phyloP scores from a whole-genome alignment of 2,329 filamentous ascomycete genomes.

The Boeremia lycopersici region DNA sequence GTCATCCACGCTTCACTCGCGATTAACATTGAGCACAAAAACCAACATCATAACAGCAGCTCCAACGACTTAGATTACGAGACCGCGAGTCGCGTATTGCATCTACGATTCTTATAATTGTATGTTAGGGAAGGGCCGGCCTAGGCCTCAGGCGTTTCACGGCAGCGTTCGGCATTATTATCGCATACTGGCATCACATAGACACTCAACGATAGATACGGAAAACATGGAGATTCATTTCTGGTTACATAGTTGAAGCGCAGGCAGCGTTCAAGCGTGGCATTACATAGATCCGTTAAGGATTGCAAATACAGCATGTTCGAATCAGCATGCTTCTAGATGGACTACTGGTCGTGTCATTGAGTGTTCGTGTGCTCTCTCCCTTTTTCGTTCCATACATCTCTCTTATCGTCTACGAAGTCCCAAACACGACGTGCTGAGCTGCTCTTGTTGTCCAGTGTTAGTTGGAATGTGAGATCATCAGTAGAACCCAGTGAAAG shows the following conservation, averaged over 20 bases:
- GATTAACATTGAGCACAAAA: background rate
- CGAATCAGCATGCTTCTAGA: background rate
- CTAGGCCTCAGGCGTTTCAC: background rate
- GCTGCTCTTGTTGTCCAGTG: no score
- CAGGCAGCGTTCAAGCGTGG: background rate
- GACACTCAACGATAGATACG: conserved; percentile 7
- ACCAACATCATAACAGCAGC: background rate
- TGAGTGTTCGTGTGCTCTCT: background rate
- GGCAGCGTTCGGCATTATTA: background rate
- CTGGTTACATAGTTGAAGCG: background rate
- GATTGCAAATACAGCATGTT: background rate
- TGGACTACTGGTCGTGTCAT: background rate
- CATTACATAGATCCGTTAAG: background rate
- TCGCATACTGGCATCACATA: conserved; percentile 4
- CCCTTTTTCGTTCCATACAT: no score
- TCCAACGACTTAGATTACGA: background rate
- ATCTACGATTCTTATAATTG: background rate
- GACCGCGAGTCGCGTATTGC: background rate
- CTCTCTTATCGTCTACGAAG: no score
- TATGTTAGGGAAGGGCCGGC: background rate
- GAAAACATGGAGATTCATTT: background rate
- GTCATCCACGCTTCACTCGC: background rate
- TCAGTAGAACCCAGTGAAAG: no score
- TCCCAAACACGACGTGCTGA: no score
- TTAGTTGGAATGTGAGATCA: no score